A percentile compares a stretch with the other conserved stretches of the same genome.
Conservation (phyloP, 805 yeast species). For the Candida loeiensis region DNA sequence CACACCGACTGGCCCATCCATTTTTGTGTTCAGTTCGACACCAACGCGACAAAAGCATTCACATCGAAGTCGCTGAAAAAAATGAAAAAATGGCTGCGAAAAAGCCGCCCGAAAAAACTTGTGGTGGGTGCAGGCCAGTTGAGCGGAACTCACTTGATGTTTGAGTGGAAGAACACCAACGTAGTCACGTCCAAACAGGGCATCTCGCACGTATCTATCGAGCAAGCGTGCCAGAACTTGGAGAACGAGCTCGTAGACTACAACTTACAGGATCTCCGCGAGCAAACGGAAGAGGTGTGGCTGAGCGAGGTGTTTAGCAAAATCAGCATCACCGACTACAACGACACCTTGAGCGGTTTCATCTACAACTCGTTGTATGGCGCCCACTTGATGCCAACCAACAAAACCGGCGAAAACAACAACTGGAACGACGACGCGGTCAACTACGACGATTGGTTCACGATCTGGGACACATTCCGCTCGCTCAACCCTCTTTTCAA, state of each 20-base stretch:
- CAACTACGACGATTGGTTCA: slow-evolving; percentile 32
- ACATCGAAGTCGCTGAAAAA: slow-evolving; percentile 11
- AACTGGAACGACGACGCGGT: slow-evolving; percentile 16
- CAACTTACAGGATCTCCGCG: slow-evolving; percentile 11
- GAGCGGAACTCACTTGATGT: slow-evolving; percentile 12
- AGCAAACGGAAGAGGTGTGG: slow-evolving; percentile 19
- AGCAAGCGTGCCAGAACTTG: slow-evolving; percentile 26
- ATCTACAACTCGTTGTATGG: slow-evolving; percentile 28
- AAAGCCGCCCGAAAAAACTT: slow-evolving; percentile 2
- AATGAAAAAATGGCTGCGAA: neutral
- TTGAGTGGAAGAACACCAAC: slow-evolving; percentile 15
- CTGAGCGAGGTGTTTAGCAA: slow-evolving; percentile 22
- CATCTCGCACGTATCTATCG: slow-evolving; percentile 25
- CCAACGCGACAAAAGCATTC: slow-evolving; percentile 12
- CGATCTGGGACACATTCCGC: slow-evolving; percentile 40
- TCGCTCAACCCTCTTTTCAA: slow-evolving; percentile 29
- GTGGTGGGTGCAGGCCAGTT: neutral
- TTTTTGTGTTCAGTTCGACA: slow-evolving; percentile 28
- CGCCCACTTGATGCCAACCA: slow-evolving; percentile 27
- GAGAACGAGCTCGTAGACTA: slow-evolving; percentile 16
- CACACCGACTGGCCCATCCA: slow-evolving; percentile 26
- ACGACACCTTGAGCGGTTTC: slow-evolving; percentile 11
- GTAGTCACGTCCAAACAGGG: slow-evolving; percentile 21
- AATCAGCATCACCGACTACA: slow-evolving; percentile 14
- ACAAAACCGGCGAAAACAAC: slow-evolving; percentile 31